Base-by-base conservation (phyloP, 2,329 filamentous ascomycete species). In the Escovopsis sp. region DNA sequence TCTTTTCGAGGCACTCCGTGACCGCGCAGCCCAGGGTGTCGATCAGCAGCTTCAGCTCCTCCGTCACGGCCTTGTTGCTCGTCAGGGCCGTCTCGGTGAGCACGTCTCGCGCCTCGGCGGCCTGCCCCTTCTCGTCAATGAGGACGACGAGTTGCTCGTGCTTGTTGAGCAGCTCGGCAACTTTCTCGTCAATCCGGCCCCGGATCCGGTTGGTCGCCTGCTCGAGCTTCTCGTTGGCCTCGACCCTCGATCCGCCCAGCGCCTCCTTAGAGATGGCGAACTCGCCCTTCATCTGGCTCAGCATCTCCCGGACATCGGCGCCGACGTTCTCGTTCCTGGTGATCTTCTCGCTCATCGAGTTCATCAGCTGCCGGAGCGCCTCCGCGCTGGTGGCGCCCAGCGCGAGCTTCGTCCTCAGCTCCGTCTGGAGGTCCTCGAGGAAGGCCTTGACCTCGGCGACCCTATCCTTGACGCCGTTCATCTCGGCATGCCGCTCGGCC, bases 261-360 rank as follows among this genome's bases (percentile, higher is more conserved):
- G 81, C 75, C 13, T 77, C 76, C 45, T 84, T 80, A 10, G 83
- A 79, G 42, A 87, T 81, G 48, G 94, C 86, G 40, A 96, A 94
- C 51, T 94, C 87, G 1, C 72, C 63, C 54, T 81, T 86, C 57
- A 96, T 76, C 3, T 76, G 72, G 36, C 83, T 77, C 28, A 76
- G 72, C 53, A 87, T 68, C 37, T 79, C 77, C 47, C 77, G 78
- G 35, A 87, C 61, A 42, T 76, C 78, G n/a, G 71, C 65, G 19
- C 65, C 60, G 16, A 76, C 55, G 28, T 56, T 66, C 26, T 69
- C 66, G 39, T 75, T 78, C 46, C 69, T 66, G 37, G 61, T 61
- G 26, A 76, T 61, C 30, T 68, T 70, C 48, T 81, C 76, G 48
- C 77, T 66, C 39, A 87, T 62, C 30, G 69, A 65, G 44, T 81